Evolutionary conservation across 495 filamentous ascomycete species (phyloP), one percentile per base, ranked within the genome.

Genomic region (Pyronema domesticum): DNA sequence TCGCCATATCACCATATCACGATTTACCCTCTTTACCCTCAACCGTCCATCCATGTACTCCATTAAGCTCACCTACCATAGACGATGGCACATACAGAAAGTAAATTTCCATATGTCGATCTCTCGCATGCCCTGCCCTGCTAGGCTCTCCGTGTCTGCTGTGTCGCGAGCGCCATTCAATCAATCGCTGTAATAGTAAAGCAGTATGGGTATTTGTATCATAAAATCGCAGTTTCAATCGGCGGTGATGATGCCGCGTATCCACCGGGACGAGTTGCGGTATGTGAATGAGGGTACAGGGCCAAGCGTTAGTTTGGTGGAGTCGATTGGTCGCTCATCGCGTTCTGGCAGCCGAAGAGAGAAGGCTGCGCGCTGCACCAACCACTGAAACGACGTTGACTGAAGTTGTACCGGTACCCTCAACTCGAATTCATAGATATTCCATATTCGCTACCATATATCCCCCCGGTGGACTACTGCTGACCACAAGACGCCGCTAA

Each of bases 231-330:
- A 30, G 5, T 30, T 2, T 30, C 23, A 1, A 30, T 30, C 2
- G 23, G 5, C 23, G 23, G 23, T 30, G 23, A 30, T 30, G 23
- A 30, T 30, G 23, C 23, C 23, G 23, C 5, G 15, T 42, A 42
- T 17, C 15, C 39, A 13, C 39, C 39, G 39, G 39, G 11, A 42
- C 39, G 39, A 42, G 39, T 42, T 42, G 15, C 39, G 39, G 39
- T 13, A 42, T 42, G 39, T 42, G 49, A 51, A 10, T 68, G 68
- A 51, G 69, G 68, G 68, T 65, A 73, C 54, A 60, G 64, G 46
- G 65, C 71, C 18, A 68, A 64, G 57, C 65, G 66, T 50, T 68
- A 42, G 15, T 46, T 57, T 50, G 56, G 37, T 40, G 10, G 14
- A 44, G 23, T 11, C 34, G 18, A n/a, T 33, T 40, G 35, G 30